phyloP scores from a whole-genome alignment of 441 rosid species.

The Gossypium davidsonii region DNA sequence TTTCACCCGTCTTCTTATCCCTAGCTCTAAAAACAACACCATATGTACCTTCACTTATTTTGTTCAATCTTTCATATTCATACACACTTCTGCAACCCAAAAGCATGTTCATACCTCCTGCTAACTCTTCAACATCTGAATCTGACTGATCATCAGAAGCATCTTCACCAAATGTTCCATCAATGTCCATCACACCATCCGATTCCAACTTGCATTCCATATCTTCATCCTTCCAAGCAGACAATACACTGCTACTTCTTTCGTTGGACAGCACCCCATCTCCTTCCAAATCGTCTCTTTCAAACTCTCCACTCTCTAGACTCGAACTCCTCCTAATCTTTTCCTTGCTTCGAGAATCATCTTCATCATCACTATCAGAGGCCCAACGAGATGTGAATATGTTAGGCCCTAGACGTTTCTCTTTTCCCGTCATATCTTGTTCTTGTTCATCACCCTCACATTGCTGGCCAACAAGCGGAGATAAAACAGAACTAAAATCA shows the following conservation, averaged over 20 bases:
- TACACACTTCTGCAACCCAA: conserved; percentile 57
- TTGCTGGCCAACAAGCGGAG: conserved; percentile 14
- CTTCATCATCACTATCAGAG: conserved; percentile 39
- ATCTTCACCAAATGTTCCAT: background rate
- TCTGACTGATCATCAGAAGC: background rate
- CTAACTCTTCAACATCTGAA: conserved; percentile 29
- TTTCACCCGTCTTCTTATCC: conserved; percentile 62
- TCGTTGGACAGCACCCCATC: conserved; percentile 14
- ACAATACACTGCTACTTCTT: conserved; percentile 16
- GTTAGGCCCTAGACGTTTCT: conserved; percentile 35
- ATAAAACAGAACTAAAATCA: background rate
- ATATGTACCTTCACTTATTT: conserved; percentile 80
- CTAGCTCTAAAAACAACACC: conserved; percentile 79
- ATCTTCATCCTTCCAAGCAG: conserved; percentile 18
- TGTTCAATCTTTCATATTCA: conserved; percentile 63
- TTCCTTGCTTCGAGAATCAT: conserved; percentile 16
- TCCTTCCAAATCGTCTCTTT: conserved; percentile 28
- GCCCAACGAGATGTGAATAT: conserved; percentile 71
- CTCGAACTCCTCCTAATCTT: conserved; percentile 17
- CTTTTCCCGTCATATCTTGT: conserved; percentile 30
- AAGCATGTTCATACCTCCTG: conserved; percentile 44
- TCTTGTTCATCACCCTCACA: conserved; percentile 15
- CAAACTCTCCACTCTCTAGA: conserved; percentile 41
- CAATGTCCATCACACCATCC: conserved; percentile 24
- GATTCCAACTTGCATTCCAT: conserved; percentile 21